Evolutionary conservation across 768 basidiomycete genomes (phyloP).

Genomic region (Tricholoma sp.): DNA sequence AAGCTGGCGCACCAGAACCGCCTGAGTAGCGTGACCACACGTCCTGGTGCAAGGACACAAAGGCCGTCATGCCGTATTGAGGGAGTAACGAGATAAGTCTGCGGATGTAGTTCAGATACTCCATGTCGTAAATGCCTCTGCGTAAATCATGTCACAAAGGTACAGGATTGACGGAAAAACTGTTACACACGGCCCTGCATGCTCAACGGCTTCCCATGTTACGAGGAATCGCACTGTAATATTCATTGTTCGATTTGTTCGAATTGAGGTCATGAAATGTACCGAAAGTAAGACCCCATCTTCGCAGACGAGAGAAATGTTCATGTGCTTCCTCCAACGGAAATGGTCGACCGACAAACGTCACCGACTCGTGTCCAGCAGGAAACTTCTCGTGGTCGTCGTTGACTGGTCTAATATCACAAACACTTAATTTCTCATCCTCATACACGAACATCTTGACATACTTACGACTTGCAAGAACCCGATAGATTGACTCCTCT

Average conservation of each 20-base stretch:
- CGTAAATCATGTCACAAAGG: constrained; percentile 2
- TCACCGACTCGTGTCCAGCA: constrained; percentile 55
- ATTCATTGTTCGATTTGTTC: neutral
- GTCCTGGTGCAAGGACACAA: constrained; percentile 86
- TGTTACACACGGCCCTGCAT: constrained; percentile 77
- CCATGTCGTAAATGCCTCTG: constrained; percentile 80
- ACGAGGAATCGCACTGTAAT: constrained; percentile 82
- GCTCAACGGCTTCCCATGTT: constrained; percentile 97
- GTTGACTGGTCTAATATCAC: constrained; percentile 51
- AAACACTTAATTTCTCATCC: constrained; percentile 5
- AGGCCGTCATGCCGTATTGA: constrained; percentile 66
- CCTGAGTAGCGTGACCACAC: constrained; percentile 95
- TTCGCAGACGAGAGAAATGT: constrained; percentile 71
- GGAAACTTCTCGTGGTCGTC: constrained; percentile 69
- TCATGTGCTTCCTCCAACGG: constrained; percentile 84
- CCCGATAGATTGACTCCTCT: constrained; percentile 88
- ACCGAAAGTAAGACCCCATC: constrained; percentile 91
- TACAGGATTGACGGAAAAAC: neutral
- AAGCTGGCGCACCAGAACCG: constrained; percentile 94
- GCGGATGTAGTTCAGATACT: constrained; percentile 79
- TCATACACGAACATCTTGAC: constrained; percentile 1
- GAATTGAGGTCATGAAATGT: constrained; percentile 20
- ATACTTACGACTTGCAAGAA: constrained; percentile 70
- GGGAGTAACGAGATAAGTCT: constrained; percentile 64
- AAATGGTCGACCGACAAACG: constrained; percentile 90